phyloP scores from a whole-genome alignment of 306 rosid species.

The Cicer bijugum region DNA sequence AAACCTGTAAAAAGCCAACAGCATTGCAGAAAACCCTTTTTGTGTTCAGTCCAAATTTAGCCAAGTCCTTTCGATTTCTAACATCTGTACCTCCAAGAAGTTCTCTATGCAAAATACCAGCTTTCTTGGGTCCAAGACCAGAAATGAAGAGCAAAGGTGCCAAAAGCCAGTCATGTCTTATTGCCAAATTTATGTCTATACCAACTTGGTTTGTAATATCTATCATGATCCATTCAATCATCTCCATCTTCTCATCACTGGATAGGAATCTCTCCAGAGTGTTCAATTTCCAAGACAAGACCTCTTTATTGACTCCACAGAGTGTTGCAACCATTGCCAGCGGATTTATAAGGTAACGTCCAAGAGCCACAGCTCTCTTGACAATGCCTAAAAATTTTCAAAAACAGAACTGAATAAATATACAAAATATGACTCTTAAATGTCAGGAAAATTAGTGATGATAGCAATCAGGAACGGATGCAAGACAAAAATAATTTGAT shows the following conservation, averaged over 20 bases:
- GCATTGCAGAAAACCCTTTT: slow-evolving; percentile 56
- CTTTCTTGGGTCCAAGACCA: slow-evolving; percentile 58
- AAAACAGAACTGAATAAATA: slow-evolving; percentile 2
- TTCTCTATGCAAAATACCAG: slow-evolving; percentile 45
- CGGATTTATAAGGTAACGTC: slow-evolving; percentile 59
- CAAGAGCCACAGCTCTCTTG: slow-evolving; percentile 62
- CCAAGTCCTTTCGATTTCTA: slow-evolving; percentile 50
- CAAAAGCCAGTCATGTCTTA: slow-evolving; percentile 52
- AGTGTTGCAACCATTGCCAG: slow-evolving; percentile 63
- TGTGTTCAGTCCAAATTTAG: slow-evolving; percentile 49
- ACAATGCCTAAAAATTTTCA: slow-evolving; percentile 50
- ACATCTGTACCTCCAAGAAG: slow-evolving; percentile 45
- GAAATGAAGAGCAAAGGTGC: slow-evolving; percentile 59
- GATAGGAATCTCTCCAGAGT: slow-evolving; percentile 48
- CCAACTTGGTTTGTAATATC: slow-evolving; percentile 61
- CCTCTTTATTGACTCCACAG: slow-evolving; percentile 53
- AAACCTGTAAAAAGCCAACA: slow-evolving; percentile 53
- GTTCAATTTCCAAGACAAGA: slow-evolving; percentile 52
- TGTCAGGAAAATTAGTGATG: neutral
- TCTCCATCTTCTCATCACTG: slow-evolving; percentile 54
- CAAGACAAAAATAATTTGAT: slow-evolving; percentile 7
- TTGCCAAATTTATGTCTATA: slow-evolving; percentile 52
- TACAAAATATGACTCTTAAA: neutral
- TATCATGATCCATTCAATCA: slow-evolving; percentile 58
- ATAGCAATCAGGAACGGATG: slow-evolving; percentile 8